phyloP scores from a whole-genome alignment of 2,329 filamentous ascomycete genomes.

The Monilinia aucupariae region DNA sequence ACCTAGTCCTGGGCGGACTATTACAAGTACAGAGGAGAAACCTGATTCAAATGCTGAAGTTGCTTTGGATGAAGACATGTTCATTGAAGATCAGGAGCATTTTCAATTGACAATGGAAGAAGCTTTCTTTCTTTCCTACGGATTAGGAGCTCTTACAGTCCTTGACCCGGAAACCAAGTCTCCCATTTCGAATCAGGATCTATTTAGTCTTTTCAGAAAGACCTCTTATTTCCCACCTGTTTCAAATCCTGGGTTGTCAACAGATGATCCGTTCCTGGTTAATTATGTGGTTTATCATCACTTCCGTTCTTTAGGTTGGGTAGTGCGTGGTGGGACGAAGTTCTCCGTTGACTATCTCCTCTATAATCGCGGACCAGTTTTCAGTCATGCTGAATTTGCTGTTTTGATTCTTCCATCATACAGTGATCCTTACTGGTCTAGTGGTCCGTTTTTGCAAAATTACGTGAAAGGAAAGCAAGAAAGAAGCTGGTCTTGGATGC shows the following conservation, averaged over 20 bases:
- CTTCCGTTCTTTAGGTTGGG: constrained; percentile 92
- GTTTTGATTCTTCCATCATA: constrained; percentile 81
- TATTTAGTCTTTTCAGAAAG: constrained; percentile 39
- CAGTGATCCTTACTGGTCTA: constrained; percentile 63
- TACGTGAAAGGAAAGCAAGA: constrained; percentile 46
- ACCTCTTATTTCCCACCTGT: constrained; percentile 63
- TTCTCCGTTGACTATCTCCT: constrained; percentile 94
- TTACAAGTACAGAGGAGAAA: constrained; percentile 8
- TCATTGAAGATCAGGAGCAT: constrained; percentile 63
- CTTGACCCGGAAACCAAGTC: constrained; percentile 44
- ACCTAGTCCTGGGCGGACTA: constrained; percentile 28
- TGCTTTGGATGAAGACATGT: constrained; percentile 27
- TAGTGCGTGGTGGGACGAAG: constrained; percentile 85
- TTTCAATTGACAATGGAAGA: constrained; percentile 90
- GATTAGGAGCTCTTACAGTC: constrained; percentile 67
- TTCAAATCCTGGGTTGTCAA: constrained; percentile 44
- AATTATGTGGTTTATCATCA: constrained; percentile 92
- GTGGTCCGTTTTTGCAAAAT: constrained; percentile 43
- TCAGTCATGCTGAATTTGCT: constrained; percentile 91
- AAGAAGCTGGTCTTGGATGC: constrained; percentile 74
- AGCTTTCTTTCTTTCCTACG: constrained; percentile 83
- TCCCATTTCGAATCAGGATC: constrained; percentile 6
- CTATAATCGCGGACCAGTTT: constrained; percentile 87
- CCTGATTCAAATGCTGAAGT: constrained; percentile 2
- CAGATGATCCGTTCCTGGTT: constrained; percentile 79